Evolutionary conservation across 352 stramenopile genomes (phyloP), one percentile per base, ranked within the genome.

Genomic region (Phytopythium helicoides): DNA sequence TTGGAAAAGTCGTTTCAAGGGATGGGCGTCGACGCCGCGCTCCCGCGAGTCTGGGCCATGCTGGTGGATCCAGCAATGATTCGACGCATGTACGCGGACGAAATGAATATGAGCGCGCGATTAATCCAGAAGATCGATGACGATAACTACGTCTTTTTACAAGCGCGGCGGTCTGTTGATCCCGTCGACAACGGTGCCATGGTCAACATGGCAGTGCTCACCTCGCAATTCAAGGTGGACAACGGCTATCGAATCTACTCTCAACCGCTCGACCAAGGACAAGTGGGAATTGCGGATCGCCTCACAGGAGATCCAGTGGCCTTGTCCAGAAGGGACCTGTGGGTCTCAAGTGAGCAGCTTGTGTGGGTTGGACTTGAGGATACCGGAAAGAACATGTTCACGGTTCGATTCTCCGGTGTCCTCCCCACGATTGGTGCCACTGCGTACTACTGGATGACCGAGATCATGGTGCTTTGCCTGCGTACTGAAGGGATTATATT

Each of bases 1-100:
- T 58, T 66, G 21, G 54, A 48, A 2, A 71, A 71, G 46, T 48
- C 62, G 6, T 40, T 64, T 10, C 52, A 46, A 3, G 39, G 41
- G 36, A 58, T 60, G 23, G 65, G 54, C 1, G 59, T 54, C 47
- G 50, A 56, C 6, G 54, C 58, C 33, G 51, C 59, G 25, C 59
- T 56, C 23, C 47, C 48, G 21, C 58, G 54, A 36, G 19, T 44
- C 11, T 57, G 39, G 50, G 2, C n/a, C 6, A 11, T 57, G 39
- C 26, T 57, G 10, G 15, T 18, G 11, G 39, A 57, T 18, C 38
- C 50, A 5, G 11, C 6, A 26, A 16, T 16, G 11, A 28, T 40
- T 28, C 3, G 9, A 0, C 26, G n/a, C 4, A 11, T 57, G n/a
- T 50, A 50, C 50, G 49, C 40, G 15, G 21, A 34, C 25, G 31